Evolutionary conservation across 2,329 filamentous ascomycete genomes (phyloP).

Genomic region (Phoma sp.): DNA sequence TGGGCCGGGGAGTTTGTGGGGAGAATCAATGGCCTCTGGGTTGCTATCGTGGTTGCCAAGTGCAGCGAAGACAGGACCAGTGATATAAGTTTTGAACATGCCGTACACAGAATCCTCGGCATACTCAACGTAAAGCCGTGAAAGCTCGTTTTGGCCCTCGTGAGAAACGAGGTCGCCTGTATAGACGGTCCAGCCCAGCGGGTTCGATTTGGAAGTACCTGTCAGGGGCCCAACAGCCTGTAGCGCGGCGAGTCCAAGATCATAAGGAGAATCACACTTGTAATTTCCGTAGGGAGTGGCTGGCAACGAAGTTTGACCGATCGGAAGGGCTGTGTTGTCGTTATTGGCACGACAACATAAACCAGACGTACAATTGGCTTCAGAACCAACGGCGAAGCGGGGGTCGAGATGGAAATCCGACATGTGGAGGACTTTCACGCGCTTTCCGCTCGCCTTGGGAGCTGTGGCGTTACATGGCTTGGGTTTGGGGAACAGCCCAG

Average conservation of each 20-base stretch:
- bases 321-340: not conserved
- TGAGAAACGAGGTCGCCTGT: slow-evolving; percentile 6
- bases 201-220: not conserved
- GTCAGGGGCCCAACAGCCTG: slow-evolving; percentile 5
- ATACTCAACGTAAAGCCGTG: slow-evolving; percentile 6
- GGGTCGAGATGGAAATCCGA: slow-evolving; percentile 10
- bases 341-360: slow-evolving; percentile 7
- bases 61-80: slow-evolving; percentile 1
- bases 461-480: slow-evolving; percentile 6
- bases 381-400: slow-evolving; percentile 6
- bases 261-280: slow-evolving; percentile 10
- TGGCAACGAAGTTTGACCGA: slow-evolving; percentile 1
- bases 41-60: slow-evolving; percentile 9
- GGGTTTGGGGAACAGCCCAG: slow-evolving; percentile 1
- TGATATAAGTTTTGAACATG: slow-evolving; percentile 9
- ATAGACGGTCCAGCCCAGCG: slow-evolving; percentile 5
- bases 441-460: not conserved
- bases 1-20: slow-evolving; percentile 4
- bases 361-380: slow-evolving; percentile 6
- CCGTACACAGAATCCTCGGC: slow-evolving; percentile 6
- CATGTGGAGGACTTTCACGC: slow-evolving; percentile 8
- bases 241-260: slow-evolving; percentile 3
- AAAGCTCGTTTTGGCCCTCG: slow-evolving; percentile 1
- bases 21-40: slow-evolving; percentile 7
- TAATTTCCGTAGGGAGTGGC: slow-evolving; percentile 1